phyloP scores from a whole-genome alignment of 352 stramenopile genomes.

The Pythium sukuiense region DNA sequence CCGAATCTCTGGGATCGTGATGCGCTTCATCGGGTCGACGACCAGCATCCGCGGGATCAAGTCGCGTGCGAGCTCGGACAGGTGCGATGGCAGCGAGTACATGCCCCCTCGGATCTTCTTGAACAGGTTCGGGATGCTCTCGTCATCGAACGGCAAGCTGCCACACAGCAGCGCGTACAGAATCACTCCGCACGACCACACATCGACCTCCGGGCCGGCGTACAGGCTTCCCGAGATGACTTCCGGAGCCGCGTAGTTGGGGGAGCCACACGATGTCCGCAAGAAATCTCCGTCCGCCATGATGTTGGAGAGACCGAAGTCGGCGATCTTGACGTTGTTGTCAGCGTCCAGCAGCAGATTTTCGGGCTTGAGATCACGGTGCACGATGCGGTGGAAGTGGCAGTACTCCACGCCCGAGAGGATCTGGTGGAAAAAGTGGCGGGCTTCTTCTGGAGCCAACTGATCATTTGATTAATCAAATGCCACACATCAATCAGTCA shows the following conservation, averaged over 20 bases:
- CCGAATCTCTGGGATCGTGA: conserved; percentile 98
- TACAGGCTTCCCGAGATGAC: conserved; percentile 99
- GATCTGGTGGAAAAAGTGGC: conserved; percentile 99
- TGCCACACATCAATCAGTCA: not conserved
- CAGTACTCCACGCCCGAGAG: conserved; percentile 99
- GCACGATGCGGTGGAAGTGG: conserved; percentile 99
- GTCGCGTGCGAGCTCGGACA: conserved; percentile 95
- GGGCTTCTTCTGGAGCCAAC: conserved; percentile 95
- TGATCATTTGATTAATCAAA: conserved; percentile 23
- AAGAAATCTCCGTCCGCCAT: conserved; percentile 99
- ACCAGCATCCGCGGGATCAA: conserved; percentile 99
- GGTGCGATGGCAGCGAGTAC: conserved; percentile 97
- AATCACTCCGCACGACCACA: conserved; percentile 99
- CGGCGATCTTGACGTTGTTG: conserved; percentile 99
- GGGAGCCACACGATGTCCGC: conserved; percentile 96
- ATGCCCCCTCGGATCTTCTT: conserved; percentile 99
- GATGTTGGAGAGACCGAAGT: conserved; percentile 99
- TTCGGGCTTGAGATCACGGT: conserved; percentile 98
- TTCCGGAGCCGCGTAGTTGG: conserved; percentile 99
- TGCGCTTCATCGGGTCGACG: conserved; percentile 99
- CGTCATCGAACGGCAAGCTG: conserved; percentile 98
- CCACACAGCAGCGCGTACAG: conserved; percentile 98
- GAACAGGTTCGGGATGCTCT: conserved; percentile 98
- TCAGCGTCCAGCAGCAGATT: conserved; percentile 97
- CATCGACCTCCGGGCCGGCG: conserved; percentile 98